Evolutionary conservation across 176 grass and related monocot genomes (phyloP).

Genomic region (Stipa capillata): DNA sequence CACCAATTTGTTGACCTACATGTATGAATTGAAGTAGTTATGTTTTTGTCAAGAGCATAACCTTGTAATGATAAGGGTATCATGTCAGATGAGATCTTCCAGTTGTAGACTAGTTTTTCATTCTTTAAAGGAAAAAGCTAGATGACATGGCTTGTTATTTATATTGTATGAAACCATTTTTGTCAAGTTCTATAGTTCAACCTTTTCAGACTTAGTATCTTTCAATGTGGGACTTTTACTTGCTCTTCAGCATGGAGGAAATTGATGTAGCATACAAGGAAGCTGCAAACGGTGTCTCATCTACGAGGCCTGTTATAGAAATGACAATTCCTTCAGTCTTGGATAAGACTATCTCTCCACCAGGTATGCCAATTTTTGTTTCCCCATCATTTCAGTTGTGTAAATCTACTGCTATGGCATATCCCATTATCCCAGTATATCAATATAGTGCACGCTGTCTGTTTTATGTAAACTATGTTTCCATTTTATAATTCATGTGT

Average conservation of each 20-base stretch:
- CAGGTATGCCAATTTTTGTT: conserved; percentile 40
- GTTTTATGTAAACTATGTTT: conserved; percentile 1
- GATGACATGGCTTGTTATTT: background rate
- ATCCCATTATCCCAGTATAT: background rate
- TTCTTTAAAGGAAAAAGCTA: background rate
- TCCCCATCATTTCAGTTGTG: background rate
- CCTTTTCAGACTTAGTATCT: background rate
- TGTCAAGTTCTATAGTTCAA: background rate
- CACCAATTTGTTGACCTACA: background rate
- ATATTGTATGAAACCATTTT: background rate
- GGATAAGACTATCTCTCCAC: conserved; percentile 92
- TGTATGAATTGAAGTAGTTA: background rate
- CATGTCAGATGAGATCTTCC: background rate
- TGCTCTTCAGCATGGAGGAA: conserved; percentile 74
- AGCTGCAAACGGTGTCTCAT: conserved; percentile 63
- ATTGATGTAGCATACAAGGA: conserved; percentile 81
- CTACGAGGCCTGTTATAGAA: conserved; percentile 93
- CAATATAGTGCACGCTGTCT: background rate
- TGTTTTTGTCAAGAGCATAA: background rate
- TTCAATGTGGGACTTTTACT: conserved; percentile 1
- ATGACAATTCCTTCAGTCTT: conserved; percentile 98
- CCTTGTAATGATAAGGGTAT: background rate
- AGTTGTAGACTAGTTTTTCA: background rate
- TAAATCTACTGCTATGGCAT: conserved; percentile 1
- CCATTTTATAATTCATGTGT: background rate